Evolutionary conservation across 176 grass and related monocot species (phyloP).

Genomic region (Chrysopogon serrulatus): DNA sequence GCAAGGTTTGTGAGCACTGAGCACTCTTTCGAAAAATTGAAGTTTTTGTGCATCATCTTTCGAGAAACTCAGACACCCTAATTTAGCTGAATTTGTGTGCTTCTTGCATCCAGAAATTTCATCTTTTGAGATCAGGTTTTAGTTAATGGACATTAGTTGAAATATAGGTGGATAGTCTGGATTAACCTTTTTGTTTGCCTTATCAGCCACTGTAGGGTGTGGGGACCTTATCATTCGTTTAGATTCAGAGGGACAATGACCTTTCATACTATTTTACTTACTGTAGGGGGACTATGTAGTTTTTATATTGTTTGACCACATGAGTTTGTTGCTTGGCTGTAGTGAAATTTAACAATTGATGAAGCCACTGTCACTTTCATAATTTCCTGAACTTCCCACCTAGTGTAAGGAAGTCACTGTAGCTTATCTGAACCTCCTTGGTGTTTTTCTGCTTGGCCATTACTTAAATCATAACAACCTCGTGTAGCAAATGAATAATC

Average conservation of each 20-base stretch:
- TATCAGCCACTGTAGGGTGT: neutral
- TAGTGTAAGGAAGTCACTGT: neutral
- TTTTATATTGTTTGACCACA: neutral
- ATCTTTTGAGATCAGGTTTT: neutral
- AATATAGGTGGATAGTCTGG: neutral
- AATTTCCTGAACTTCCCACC: neutral
- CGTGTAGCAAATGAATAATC: neutral
- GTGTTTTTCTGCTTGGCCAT: neutral
- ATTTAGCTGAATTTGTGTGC: neutral
- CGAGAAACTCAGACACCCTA: neutral
- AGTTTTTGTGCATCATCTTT: neutral
- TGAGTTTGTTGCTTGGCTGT: neutral
- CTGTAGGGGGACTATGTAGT: too few relatives aligned
- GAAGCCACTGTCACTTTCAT: neutral
- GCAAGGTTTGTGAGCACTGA: conserved; percentile 56
- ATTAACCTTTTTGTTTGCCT: neutral
- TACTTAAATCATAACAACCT: neutral
- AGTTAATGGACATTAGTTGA: neutral
- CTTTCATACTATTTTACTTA: neutral
- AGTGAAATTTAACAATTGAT: neutral
- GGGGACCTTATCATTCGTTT: neutral
- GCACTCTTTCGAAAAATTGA: neutral
- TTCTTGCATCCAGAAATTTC: neutral
- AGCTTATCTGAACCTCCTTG: neutral
- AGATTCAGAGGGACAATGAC: neutral